A percentile compares a stretch with the other conserved stretches of the same genome.
Evolutionary conservation across 2,329 filamentous ascomycete species (phyloP).

Genomic region (Pezicula radicicola): DNA sequence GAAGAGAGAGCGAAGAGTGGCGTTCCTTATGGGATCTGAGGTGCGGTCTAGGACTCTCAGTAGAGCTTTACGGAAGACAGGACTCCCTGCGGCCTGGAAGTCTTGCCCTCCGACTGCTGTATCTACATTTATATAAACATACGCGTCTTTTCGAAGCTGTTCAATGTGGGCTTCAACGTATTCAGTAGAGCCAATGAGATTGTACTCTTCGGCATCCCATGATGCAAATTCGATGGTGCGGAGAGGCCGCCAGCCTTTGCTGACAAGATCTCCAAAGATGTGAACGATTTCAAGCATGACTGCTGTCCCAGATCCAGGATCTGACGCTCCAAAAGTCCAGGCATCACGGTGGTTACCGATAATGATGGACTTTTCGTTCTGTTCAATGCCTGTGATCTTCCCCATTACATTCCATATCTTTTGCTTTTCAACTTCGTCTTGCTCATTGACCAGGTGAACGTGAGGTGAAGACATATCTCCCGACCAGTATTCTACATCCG

Average conservation of each 20-base stretch:
- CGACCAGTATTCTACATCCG: conserved; percentile 81
- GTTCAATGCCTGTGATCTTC: conserved; percentile 79
- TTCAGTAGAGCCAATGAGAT: conserved; percentile 90
- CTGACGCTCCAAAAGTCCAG: conserved; percentile 84
- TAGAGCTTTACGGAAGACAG: conserved; percentile 72
- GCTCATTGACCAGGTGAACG: conserved; percentile 80
- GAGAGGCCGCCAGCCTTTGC: conserved; percentile 81
- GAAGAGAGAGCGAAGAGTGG: conserved; percentile 74
- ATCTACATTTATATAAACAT: conserved; percentile 91
- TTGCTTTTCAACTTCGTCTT: conserved; percentile 79
- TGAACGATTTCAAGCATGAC: conserved; percentile 86
- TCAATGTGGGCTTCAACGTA: conserved; percentile 85
- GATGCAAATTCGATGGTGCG: conserved; percentile 97
- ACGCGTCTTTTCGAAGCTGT: conserved; percentile 66
- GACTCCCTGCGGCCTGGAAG: conserved; percentile 78
- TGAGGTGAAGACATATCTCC: conserved; percentile 72
- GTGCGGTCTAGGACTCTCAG: conserved; percentile 72
- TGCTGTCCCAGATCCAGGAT: conserved; percentile 85
- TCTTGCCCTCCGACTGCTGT: conserved; percentile 72
- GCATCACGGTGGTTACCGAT: conserved; percentile 92
- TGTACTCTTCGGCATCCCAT: conserved; percentile 94
- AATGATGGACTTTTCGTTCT: conserved; percentile 78
- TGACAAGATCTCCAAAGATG: conserved; percentile 75
- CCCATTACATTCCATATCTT: conserved; percentile 92
- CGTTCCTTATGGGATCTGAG: conserved; percentile 67